These are phyloP conservation scores for Phytophthora quininea DNA, from an alignment of 352 stramenopile species.

Conservation along the genomic window DNA sequence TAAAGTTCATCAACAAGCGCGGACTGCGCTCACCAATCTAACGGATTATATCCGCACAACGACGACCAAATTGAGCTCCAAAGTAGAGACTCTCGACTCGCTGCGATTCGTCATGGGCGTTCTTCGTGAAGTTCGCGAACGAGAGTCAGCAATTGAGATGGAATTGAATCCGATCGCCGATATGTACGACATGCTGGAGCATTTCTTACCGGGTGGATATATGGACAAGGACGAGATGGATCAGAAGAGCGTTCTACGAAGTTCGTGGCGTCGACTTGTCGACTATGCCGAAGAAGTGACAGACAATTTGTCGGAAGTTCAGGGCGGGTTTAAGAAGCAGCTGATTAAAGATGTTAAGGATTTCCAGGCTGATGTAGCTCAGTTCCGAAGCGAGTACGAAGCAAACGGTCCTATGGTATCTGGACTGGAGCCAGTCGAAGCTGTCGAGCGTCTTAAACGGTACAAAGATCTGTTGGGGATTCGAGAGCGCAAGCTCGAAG, in stretches of 20 bases:
- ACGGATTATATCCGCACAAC: constrained; percentile 86
- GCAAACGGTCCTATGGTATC: constrained; percentile 73
- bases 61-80: constrained; percentile 65
- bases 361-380: constrained; percentile 70
- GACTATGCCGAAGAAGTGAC: constrained; percentile 91
- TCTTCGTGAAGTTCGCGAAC: constrained; percentile 84
- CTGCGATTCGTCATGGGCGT: constrained; percentile 87
- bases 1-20: constrained; percentile 80
- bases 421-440: constrained; percentile 78
- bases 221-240: constrained; percentile 92
- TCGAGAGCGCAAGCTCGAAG: constrained; percentile 85
- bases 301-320: constrained; percentile 82
- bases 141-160: constrained; percentile 90
- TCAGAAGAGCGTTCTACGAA: constrained; percentile 87
- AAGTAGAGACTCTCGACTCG: constrained; percentile 75
- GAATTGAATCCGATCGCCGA: constrained; percentile 89
- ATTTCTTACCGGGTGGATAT: constrained; percentile 84
- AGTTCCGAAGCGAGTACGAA: constrained; percentile 77
- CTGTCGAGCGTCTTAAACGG: constrained; percentile 82
- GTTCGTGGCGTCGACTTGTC: constrained; percentile 87
- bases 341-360: constrained; percentile 89
- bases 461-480: constrained; percentile 87
- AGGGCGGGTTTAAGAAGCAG: constrained; percentile 92
- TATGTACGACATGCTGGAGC: constrained; percentile 92
- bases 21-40: constrained; percentile 61